Percentiles rank a stretch among this genome's conserved stretches.
These are phyloP conservation scores for Skeletonema marinoi DNA, from an alignment of 108 stramenopile species.

Conservation along the genomic window DNA sequence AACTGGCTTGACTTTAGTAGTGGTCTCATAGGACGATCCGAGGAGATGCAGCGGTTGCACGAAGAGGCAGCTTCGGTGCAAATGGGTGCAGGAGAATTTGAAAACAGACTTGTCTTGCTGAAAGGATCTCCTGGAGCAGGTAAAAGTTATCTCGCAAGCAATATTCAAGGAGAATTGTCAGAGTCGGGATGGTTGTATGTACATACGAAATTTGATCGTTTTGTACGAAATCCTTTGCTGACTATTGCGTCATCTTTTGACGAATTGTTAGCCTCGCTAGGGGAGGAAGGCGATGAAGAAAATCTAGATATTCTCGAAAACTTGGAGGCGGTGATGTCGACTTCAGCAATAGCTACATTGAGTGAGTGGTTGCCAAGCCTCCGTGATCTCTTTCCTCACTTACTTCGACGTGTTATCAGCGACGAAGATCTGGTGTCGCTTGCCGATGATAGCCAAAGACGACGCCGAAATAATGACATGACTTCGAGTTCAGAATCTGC, in stretches of 20 bases:
- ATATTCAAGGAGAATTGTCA: not conserved
- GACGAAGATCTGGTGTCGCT: not conserved
- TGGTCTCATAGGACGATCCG: not conserved
- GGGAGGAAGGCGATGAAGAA: not conserved
- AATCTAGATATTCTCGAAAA: not conserved
- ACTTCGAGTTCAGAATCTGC: not conserved
- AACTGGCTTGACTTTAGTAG: constrained; percentile 6
- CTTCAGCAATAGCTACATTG: not conserved
- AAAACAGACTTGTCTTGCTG: not conserved
- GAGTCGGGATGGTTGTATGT: constrained; percentile 1
- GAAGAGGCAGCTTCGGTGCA: not conserved
- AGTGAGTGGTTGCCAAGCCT: not conserved
- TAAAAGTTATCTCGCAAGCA: constrained; percentile 3
- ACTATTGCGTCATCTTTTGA: constrained; percentile 1
- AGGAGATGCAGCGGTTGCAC: not conserved
- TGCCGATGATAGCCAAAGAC: not conserved
- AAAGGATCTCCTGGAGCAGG: not conserved
- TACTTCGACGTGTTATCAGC: not conserved
- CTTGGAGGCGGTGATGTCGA: not conserved
- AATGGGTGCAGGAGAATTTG: not conserved
- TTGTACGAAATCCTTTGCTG: not conserved
- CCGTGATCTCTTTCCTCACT: not conserved
- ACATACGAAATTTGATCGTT: constrained; percentile 1
- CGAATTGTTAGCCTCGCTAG: constrained; percentile 3
- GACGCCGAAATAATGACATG: not conserved